Conservation (phyloP, 768 basidiomycete genomes). For the Lactarius evosmus region DNA sequence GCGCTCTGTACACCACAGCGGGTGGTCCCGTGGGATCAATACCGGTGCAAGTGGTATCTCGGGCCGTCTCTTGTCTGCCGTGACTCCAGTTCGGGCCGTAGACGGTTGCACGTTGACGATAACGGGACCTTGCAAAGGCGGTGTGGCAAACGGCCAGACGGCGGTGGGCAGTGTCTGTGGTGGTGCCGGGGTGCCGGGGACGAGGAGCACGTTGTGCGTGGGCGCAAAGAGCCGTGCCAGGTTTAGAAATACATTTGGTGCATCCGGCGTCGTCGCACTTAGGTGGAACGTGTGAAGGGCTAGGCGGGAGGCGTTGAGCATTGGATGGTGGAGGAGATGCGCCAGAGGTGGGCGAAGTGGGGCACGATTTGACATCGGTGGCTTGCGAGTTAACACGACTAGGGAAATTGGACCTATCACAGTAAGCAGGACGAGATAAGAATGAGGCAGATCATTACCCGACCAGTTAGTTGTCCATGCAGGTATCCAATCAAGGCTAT, state of each 20-base stretch:
- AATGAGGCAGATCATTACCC: conserved; percentile 34
- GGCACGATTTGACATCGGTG: not conserved
- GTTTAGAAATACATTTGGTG: conserved; percentile 57
- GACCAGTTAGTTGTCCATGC: conserved; percentile 44
- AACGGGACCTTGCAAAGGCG: conserved; percentile 26
- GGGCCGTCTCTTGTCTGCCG: conserved; percentile 36
- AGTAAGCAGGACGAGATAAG: not conserved
- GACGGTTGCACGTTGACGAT: conserved; percentile 29
- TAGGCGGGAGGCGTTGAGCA: conserved; percentile 29
- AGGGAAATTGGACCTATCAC: conserved; percentile 23
- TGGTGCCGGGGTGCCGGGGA: conserved; percentile 44
- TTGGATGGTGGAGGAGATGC: conserved; percentile 11
- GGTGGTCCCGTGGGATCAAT: conserved; percentile 42
- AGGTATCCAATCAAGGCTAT: conserved; percentile 36
- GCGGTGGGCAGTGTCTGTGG: not conserved
- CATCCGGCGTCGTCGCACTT: conserved; percentile 35
- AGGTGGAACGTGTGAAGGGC: conserved; percentile 50
- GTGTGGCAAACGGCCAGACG: not conserved
- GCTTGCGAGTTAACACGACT: conserved; percentile 15
- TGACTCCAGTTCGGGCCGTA: conserved; percentile 28
- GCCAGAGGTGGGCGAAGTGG: not conserved
- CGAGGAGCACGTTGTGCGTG: conserved; percentile 47
- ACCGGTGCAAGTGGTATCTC: conserved; percentile 46
- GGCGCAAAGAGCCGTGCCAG: conserved; percentile 57
- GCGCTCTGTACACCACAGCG: conserved; percentile 62